Evolutionary conservation across 805 yeast species (phyloP).

Genomic region (Wickerhamiella spandovensis): DNA sequence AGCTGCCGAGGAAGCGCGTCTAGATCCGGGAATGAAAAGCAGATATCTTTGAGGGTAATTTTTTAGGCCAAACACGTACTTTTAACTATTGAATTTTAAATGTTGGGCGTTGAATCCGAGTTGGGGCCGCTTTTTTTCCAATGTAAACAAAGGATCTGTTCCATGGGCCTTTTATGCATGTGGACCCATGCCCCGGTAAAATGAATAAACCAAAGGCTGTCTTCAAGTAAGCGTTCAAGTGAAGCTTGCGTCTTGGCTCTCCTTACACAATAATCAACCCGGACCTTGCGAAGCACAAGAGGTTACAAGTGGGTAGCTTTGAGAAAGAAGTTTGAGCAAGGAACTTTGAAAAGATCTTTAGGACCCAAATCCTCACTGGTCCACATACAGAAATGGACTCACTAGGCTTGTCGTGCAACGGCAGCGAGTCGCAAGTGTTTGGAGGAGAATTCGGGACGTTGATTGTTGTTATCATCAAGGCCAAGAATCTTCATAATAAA

Average conservation of each 20-base stretch:
- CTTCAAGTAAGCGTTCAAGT: not conserved
- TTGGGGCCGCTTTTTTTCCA: not conserved
- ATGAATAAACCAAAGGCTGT: not conserved
- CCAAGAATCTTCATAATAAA: slow-evolving; percentile 75
- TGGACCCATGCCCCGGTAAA: not conserved
- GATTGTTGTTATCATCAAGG: slow-evolving; percentile 65
- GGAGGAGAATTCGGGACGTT: slow-evolving; percentile 34
- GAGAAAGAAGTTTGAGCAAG: not conserved
- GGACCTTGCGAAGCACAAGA: no score
- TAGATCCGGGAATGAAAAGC: not conserved
- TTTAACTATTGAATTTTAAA: no score
- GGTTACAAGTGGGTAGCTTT: no score
- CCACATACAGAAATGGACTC: not conserved
- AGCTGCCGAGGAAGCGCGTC: not conserved
- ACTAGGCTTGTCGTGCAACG: not conserved
- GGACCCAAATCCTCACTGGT: not conserved
- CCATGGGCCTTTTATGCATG: not conserved
- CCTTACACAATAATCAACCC: not conserved
- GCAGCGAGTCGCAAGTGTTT: not conserved
- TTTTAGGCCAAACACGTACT: no score
- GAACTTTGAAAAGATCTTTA: not conserved
- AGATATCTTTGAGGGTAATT: no score
- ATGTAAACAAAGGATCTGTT: not conserved
- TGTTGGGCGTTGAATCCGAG: no score
- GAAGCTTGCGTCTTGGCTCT: not conserved